Evolutionary conservation across 192 early-diverging fungal genomes (phyloP).

Genomic region (Ambispora gerdemannii): DNA sequence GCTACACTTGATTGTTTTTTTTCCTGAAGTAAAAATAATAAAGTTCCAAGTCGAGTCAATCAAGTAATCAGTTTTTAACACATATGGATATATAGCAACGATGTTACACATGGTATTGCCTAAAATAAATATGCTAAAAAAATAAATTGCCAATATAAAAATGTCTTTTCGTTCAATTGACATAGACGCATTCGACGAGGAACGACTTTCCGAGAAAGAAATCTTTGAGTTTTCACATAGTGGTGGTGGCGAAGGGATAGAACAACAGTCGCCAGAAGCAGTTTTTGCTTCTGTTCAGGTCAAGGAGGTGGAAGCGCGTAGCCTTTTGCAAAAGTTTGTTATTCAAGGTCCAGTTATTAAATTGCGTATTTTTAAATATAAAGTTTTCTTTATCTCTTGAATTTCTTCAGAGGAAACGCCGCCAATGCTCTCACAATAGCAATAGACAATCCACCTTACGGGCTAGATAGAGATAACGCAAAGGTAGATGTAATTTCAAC

Average conservation of each 20-base stretch:
- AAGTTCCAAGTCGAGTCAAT: too few relatives aligned
- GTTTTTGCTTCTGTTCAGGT: conserved; percentile 41
- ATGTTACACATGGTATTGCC: too few relatives aligned
- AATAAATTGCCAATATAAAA: too few relatives aligned
- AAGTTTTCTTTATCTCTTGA: neutral
- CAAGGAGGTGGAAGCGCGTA: conserved; percentile 61
- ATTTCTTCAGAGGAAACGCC: conserved; percentile 49
- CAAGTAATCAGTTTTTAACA: too few relatives aligned
- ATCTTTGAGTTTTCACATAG: conserved; percentile 33
- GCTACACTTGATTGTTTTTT: too few relatives aligned
- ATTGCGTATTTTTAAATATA: neutral
- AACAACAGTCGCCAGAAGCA: conserved; percentile 22
- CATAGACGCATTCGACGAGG: conserved; percentile 65
- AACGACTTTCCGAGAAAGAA: conserved; percentile 48
- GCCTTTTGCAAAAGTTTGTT: conserved; percentile 16
- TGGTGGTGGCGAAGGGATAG: conserved; percentile 7
- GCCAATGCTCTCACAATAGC: conserved; percentile 57
- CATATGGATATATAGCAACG: too few relatives aligned
- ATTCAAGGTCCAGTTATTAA: neutral
- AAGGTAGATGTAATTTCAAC: conserved; percentile 47
- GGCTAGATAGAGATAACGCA: conserved; percentile 52
- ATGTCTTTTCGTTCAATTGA: conserved; percentile 72
- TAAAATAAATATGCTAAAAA: too few relatives aligned
- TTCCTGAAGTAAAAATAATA: too few relatives aligned
- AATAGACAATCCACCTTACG: conserved; percentile 71